Evolutionary conservation across 306 rosid genomes (phyloP).

Genomic region (Myrica gale): DNA sequence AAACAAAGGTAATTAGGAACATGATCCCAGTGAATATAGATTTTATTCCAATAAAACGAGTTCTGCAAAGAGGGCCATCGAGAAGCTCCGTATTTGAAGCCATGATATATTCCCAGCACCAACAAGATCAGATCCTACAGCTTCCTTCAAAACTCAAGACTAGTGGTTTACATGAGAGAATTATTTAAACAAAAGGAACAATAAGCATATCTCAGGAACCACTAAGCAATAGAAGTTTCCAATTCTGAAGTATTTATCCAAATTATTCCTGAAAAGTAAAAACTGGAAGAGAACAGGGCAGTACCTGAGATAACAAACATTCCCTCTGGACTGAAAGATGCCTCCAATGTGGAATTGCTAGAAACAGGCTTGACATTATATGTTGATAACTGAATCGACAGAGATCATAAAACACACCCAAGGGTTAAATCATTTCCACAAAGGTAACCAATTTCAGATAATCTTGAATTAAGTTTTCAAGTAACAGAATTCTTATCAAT

Average conservation of each 20-base stretch:
- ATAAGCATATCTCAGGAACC: not conserved
- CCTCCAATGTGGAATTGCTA: conserved; percentile 78
- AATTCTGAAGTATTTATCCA: not conserved
- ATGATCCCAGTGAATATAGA: not conserved
- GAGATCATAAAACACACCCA: conserved; percentile 5
- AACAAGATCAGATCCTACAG: not conserved
- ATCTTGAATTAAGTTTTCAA: conserved; percentile 4
- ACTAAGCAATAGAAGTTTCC: not conserved
- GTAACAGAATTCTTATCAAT: not conserved
- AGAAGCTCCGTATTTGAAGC: conserved; percentile 4
- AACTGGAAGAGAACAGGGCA: not conserved
- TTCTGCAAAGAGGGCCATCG: not conserved
- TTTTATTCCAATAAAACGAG: not conserved
- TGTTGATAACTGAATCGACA: conserved; percentile 61
- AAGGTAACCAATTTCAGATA: conserved; percentile 16
- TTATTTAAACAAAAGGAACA: not conserved
- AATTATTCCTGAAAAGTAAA: not conserved
- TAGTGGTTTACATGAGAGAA: not conserved
- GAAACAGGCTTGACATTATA: conserved; percentile 77
- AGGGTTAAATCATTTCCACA: conserved; percentile 16
- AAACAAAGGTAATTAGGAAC: not conserved
- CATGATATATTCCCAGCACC: not conserved
- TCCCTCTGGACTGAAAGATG: conserved; percentile 96
- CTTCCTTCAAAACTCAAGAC: not conserved
- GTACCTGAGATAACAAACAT: conserved; percentile 89